Evolutionary conservation across 2,329 filamentous ascomycete genomes (phyloP), one percentile per base, ranked within the genome.

Genomic region (Penicillium capsulatum): DNA sequence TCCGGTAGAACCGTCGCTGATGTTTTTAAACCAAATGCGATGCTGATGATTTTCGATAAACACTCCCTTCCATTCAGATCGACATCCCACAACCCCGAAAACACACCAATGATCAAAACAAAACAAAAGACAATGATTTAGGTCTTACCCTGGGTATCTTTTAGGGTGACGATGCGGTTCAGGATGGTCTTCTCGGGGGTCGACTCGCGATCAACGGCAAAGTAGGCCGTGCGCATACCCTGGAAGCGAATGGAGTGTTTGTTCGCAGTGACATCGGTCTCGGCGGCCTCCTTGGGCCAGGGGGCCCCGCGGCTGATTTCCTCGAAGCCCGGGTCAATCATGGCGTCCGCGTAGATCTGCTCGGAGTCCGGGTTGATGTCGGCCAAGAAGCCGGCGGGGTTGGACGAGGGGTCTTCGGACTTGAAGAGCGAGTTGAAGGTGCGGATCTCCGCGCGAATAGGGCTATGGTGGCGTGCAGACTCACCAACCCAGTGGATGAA

Each of bases 141-240:
- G 37, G 47, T 55, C 67, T 55, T 55, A 33, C 51, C 52, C 47
- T 54, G 47, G n/a, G 45, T 42, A 45, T 95, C 90, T 71, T 94
- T 94, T 58, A 96, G 67, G 33, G 84, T 86, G 15, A 97, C 90
- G 57, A 97, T 96, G 36, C 88, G 78, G 69, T 97, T 97, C 19
- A 97, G 69, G 33, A 97, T 79, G 50, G 94, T 73, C 64, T 83
- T 86, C n/a, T 87, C 85, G 20, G 80, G 78, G 0, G 80, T 84
- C 44, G 81, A 86, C 55, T 94, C 88, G 34, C 76, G 79, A 61
- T 96, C 90, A 63, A 94, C 53, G 41, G 54, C 53, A 38, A 61
- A 62, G 41, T 73, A 46, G 71, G 84, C 91, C 31, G 91, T 85
- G 17, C 91, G 77, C 75, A 95, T 81, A 2, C 81, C 91, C 73